Evolutionary conservation across 1,284 basidiomycete species (phyloP).

Genomic region (Puccinia brachypodii): DNA sequence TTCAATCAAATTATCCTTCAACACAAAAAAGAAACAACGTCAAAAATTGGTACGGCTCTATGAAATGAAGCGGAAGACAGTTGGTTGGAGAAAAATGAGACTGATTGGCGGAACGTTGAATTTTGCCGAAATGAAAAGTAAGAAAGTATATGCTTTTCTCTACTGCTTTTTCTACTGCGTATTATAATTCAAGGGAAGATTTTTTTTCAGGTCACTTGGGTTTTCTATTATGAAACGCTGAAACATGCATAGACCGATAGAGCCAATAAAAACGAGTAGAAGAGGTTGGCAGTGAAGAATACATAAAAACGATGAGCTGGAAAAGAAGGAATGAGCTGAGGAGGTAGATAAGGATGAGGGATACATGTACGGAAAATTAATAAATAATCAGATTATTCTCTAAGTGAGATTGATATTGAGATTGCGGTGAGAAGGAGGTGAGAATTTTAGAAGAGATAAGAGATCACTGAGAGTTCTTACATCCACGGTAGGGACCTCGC

Average conservation of each 20-base stretch:
- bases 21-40: not conserved
- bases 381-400: not conserved
- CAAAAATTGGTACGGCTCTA: not conserved
- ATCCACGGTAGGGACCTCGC: constrained; percentile 26
- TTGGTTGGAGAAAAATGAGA: not conserved
- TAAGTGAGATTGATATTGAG: not conserved
- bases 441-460: not conserved
- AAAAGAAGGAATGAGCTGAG: not conserved
- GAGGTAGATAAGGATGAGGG: not conserved
- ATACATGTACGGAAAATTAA: not conserved
- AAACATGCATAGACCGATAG: not conserved
- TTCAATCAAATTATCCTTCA: constrained; percentile 42
- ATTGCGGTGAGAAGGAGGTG: not conserved
- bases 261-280: constrained; percentile 9
- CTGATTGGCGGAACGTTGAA: too few relatives aligned
- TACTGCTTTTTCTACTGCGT: too few relatives aligned
- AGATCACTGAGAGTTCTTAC: constrained; percentile 42
- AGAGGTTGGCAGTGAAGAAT: not conserved
- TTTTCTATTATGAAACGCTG: not conserved
- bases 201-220: too few relatives aligned
- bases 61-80: not conserved
- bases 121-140: too few relatives aligned
- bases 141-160: too few relatives aligned
- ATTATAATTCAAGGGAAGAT: not conserved
- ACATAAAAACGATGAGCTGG: not conserved